Percentiles rank a stretch among this genome's conserved stretches.
Evolutionary conservation across 208 protist species (phyloP).

Genomic region (Tetramitus jugosus): DNA sequence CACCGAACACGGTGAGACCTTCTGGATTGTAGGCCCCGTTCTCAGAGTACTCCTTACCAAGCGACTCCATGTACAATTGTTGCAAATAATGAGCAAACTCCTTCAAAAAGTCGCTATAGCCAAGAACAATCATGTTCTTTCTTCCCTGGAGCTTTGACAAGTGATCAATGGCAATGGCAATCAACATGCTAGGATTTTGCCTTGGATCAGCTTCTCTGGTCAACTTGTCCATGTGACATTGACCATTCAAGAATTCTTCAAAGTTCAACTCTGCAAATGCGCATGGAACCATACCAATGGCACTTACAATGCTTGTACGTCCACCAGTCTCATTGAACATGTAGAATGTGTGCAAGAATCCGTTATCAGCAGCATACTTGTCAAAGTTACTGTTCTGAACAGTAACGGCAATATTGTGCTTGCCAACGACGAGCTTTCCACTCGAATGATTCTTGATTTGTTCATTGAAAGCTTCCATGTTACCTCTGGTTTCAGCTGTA

Average conservation of each 20-base stretch:
- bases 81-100: conserved; percentile 43
- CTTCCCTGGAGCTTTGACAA: conserved; percentile 16
- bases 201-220: conserved; percentile 19
- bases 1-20: conserved; percentile 37
- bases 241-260: conserved; percentile 34
- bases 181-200: conserved; percentile 30
- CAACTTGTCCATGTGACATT: conserved; percentile 39
- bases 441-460: not conserved
- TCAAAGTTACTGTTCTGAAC: conserved; percentile 28
- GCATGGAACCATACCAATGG: conserved; percentile 42
- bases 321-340: conserved; percentile 42
- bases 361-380: conserved; percentile 21
- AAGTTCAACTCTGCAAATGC: conserved; percentile 46
- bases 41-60: conserved; percentile 33
- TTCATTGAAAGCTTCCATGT: conserved; percentile 28
- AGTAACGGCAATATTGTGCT: conserved; percentile 35
- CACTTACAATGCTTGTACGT: conserved; percentile 30
- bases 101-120: conserved; percentile 34
- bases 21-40: conserved; percentile 18
- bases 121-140: conserved; percentile 41
- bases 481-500: conserved; percentile 41
- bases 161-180: conserved; percentile 29
- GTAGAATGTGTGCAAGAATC: conserved; percentile 27
- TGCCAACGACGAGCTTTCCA: not conserved
- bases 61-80: conserved; percentile 44